Conservation (phyloP, 225 moss, liverwort and hornwort genomes). For the Polytrichum commune region DNA sequence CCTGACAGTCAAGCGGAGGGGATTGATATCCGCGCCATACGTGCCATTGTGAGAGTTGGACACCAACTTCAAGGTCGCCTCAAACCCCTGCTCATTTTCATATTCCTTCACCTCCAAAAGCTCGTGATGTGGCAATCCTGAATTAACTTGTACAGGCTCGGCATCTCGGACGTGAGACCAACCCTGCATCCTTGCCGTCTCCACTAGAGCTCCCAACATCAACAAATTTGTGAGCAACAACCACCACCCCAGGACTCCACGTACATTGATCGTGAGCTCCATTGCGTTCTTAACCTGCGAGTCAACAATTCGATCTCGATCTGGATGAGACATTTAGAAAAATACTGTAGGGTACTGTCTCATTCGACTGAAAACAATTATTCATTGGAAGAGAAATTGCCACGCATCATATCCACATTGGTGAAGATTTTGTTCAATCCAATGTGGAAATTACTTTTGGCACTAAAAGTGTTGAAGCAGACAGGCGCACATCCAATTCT, state of each 20-base stretch:
- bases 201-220: background rate
- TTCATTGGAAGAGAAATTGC: too few relatives aligned
- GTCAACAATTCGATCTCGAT: too few relatives aligned
- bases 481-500: too few relatives aligned
- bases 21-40: slow-evolving; percentile 30
- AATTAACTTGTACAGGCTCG: background rate
- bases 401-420: too few relatives aligned
- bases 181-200: background rate
- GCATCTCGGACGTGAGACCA: background rate
- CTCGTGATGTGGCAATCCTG: slow-evolving; percentile 1
- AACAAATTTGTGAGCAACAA: background rate
- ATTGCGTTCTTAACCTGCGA: too few relatives aligned
- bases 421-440: too few relatives aligned
- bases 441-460: too few relatives aligned
- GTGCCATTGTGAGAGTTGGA: slow-evolving; percentile 18
- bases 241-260: background rate
- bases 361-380: too few relatives aligned
- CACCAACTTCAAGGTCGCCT: slow-evolving; percentile 29
- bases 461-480: too few relatives aligned
- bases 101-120: slow-evolving; percentile 30
- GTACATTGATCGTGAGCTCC: too few relatives aligned
- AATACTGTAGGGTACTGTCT: too few relatives aligned
- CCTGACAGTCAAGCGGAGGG: slow-evolving; percentile 45
- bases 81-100: slow-evolving; percentile 40
- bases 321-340: too few relatives aligned